Percentiles rank a stretch among this genome's conserved stretches.
phyloP scores from a whole-genome alignment of 202 grass and related monocot genomes.

The Musa balbisiana region DNA sequence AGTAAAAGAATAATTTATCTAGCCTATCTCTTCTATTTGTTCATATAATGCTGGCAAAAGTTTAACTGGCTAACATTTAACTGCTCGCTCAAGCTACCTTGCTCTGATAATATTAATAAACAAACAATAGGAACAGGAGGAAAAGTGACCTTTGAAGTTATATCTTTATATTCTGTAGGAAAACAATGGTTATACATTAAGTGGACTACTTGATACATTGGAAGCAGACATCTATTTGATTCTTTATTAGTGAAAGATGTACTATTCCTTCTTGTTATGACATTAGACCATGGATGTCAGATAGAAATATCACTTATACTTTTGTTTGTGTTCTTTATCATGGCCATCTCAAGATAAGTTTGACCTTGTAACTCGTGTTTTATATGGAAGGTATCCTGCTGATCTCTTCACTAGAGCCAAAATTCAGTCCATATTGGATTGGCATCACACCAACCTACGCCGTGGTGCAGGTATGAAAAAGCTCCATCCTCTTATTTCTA shows the following conservation, averaged over 20 bases:
- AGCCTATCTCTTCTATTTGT: background rate
- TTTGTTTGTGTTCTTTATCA: background rate
- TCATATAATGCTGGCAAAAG: background rate
- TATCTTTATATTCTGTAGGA: background rate
- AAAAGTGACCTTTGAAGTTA: background rate
- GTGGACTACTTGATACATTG: background rate
- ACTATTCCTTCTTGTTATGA: background rate
- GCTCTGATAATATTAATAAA: background rate
- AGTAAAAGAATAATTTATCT: background rate
- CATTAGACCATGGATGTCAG: background rate
- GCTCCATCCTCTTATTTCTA: background rate
- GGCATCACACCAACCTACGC: slow-evolving; percentile 83
- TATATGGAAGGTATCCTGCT: slow-evolving; percentile 51
- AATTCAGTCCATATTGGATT: slow-evolving; percentile 79
- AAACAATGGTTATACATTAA: background rate
- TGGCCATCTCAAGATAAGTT: background rate
- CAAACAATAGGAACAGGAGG: background rate
- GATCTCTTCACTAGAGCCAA: slow-evolving; percentile 76
- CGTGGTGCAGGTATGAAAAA: slow-evolving; percentile 45
- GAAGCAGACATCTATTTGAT: background rate
- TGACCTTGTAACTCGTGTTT: background rate
- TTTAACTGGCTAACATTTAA: too few species aligned
- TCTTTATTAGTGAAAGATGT: background rate
- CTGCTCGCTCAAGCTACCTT: too few species aligned
- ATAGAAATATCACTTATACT: background rate